Percentiles rank a stretch among this genome's conserved stretches.
Conservation (phyloP, 208 protist genomes). For the Trypanosoma lewisi region DNA sequence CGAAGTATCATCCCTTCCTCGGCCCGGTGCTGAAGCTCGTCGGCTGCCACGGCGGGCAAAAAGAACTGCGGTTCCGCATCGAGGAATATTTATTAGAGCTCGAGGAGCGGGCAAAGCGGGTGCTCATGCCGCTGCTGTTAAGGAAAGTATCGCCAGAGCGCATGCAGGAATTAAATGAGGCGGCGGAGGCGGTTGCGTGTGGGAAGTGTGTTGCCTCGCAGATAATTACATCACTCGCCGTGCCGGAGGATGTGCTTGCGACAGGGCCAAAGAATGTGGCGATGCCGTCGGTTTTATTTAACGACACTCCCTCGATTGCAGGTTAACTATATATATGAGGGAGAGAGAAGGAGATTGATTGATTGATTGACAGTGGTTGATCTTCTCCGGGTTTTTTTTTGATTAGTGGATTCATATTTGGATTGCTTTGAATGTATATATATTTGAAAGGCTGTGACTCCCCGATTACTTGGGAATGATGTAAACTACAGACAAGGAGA, state of each 20-base stretch:
- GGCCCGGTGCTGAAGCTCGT: constrained; percentile 60
- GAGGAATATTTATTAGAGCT: constrained; percentile 61
- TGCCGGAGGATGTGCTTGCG: constrained; percentile 55
- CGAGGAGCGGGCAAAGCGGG: constrained; percentile 64
- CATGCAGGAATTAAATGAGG: constrained; percentile 37
- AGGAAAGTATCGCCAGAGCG: constrained; percentile 26
- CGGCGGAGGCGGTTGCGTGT: constrained; percentile 22
- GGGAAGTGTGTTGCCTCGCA: constrained; percentile 16
- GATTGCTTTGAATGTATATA: too few relatives aligned
- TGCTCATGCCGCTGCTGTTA: constrained; percentile 50
- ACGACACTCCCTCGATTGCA: constrained; percentile 19
- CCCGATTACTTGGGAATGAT: too few relatives aligned
- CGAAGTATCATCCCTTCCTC: constrained; percentile 52
- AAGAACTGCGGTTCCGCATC: constrained; percentile 62
- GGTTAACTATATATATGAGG: neutral
- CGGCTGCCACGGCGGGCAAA: constrained; percentile 69
- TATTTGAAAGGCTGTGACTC: too few relatives aligned
- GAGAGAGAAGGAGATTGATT: neutral
- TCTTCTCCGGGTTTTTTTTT: neutral
- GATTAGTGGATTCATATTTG: too few relatives aligned
- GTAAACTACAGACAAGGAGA: too few relatives aligned
- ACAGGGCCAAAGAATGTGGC: constrained; percentile 34
- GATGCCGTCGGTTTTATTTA: constrained; percentile 30
- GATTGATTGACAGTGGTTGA: neutral
- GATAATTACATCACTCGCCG: constrained; percentile 59